Evolutionary conservation across 305 asterid species (phyloP).

Genomic region (Fraxinus angustifolia): DNA sequence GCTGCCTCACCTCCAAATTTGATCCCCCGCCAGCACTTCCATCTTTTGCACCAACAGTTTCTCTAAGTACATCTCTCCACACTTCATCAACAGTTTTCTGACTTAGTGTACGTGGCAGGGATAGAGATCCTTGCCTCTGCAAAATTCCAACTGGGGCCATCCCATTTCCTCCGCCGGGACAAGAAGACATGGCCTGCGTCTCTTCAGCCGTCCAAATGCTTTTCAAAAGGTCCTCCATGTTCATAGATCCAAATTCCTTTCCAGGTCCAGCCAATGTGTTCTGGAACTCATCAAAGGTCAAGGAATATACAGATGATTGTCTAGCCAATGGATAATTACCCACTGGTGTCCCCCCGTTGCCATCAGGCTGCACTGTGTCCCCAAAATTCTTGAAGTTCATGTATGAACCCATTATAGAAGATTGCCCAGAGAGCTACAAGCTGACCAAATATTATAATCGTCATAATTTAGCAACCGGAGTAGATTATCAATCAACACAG

Average conservation of each 20-base stretch:
- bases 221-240: slow-evolving; percentile 95
- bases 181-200: slow-evolving; percentile 43
- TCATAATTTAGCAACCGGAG: slow-evolving; percentile 17
- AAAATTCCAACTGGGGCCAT: slow-evolving; percentile 45
- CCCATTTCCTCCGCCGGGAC: slow-evolving; percentile 36
- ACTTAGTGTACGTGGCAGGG: slow-evolving; percentile 81
- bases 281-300: slow-evolving; percentile 95
- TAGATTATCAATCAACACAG: neutral
- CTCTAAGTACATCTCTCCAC: slow-evolving; percentile 75
- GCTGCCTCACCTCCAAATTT: slow-evolving; percentile 51
- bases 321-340: slow-evolving; percentile 60
- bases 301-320: slow-evolving; percentile 73
- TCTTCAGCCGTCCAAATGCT: slow-evolving; percentile 93
- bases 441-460: slow-evolving; percentile 31
- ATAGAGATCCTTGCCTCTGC: slow-evolving; percentile 82
- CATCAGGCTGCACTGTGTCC: slow-evolving; percentile 46
- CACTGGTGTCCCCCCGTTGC: slow-evolving; percentile 36
- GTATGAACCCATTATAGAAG: slow-evolving; percentile 61
- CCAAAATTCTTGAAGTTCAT: slow-evolving; percentile 67
- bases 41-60: slow-evolving; percentile 38
- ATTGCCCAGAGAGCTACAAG: slow-evolving; percentile 24
- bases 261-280: slow-evolving; percentile 69
- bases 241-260: slow-evolving; percentile 86
- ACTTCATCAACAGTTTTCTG: slow-evolving; percentile 91
- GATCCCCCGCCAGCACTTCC: slow-evolving; percentile 34